These are phyloP conservation scores for Gracilariopsis chorda DNA, from an alignment of 23 red algal genomes.

Conservation along the genomic window DNA sequence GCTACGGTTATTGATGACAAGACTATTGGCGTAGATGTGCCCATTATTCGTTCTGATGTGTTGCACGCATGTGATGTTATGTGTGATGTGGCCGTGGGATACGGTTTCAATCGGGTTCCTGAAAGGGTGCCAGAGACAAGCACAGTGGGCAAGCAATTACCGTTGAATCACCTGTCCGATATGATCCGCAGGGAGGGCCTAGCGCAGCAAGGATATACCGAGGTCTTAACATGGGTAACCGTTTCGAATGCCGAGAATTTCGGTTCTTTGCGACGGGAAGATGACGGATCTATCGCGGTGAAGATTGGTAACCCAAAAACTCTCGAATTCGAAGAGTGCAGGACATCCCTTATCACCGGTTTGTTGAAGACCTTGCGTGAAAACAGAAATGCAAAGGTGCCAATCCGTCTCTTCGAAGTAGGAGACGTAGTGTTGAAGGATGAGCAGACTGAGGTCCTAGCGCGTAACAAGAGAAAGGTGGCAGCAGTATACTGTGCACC, in stretches of 20 bases:
- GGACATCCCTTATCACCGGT: slow-evolving; percentile 78
- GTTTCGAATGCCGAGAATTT: slow-evolving; percentile 95
- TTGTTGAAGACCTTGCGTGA: slow-evolving; percentile 97
- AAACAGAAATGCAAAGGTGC: slow-evolving; percentile 86
- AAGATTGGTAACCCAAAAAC: slow-evolving; percentile 94
- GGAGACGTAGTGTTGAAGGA: slow-evolving; percentile 90
- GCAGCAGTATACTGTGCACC: slow-evolving; percentile 79
- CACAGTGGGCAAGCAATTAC: slow-evolving; percentile 69
- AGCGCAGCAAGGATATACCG: slow-evolving; percentile 92
- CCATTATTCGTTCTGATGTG: slow-evolving; percentile 86
- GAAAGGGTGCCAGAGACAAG: slow-evolving; percentile 59
- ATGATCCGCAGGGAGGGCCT: slow-evolving; percentile 84
- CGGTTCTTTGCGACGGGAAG: slow-evolving; percentile 60
- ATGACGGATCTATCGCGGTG: slow-evolving; percentile 67
- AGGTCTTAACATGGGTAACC: slow-evolving; percentile 99
- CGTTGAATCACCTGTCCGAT: slow-evolving; percentile 86
- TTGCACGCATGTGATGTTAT: slow-evolving; percentile 92
- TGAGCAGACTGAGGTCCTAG: slow-evolving; percentile 45
- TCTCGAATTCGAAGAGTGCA: slow-evolving; percentile 92
- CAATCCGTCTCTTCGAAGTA: slow-evolving; percentile 91
- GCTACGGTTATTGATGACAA: slow-evolving; percentile 49
- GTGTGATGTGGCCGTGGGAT: slow-evolving; percentile 92
- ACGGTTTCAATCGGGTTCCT: slow-evolving; percentile 85
- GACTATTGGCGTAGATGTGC: slow-evolving; percentile 62
- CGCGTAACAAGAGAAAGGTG: slow-evolving; percentile 74